Evolutionary conservation across 2,329 filamentous ascomycete species (phyloP).

Genomic region (Trichoderma sp.): DNA sequence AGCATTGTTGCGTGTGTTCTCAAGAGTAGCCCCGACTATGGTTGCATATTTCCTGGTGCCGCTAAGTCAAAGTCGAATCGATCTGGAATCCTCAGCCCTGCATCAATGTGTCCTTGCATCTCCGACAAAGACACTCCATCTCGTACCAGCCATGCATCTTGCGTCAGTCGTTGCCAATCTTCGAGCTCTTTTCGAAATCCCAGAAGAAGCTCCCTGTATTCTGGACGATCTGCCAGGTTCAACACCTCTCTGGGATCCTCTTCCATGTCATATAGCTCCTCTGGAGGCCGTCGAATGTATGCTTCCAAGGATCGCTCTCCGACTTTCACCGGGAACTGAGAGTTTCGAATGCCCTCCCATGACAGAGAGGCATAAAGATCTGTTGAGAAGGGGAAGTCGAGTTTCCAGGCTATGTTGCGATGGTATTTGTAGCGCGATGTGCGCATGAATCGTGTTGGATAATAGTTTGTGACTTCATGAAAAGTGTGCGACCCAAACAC

Average conservation of each 20-base stretch:
- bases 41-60: neutral
- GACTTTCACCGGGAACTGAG: neutral
- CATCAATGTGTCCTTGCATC: slow-evolving; percentile 12
- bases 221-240: neutral
- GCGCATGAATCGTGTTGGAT: slow-evolving; percentile 8
- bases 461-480: slow-evolving; percentile 7
- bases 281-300: slow-evolving; percentile 2
- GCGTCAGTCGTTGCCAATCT: neutral
- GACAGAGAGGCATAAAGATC: slow-evolving; percentile 8
- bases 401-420: slow-evolving; percentile 11
- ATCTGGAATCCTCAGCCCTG: neutral
- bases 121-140: slow-evolving; percentile 7
- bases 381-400: slow-evolving; percentile 5
- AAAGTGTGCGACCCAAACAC: slow-evolving; percentile 8
- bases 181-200: neutral
- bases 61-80: slow-evolving; percentile 6
- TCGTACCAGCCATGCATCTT: slow-evolving; percentile 1
- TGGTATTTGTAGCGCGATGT: slow-evolving; percentile 8
- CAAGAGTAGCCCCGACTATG: neutral
- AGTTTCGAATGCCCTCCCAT: slow-evolving; percentile 6
- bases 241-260: neutral
- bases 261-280: slow-evolving; percentile 6
- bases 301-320: slow-evolving; percentile 5
- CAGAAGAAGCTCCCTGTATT: neutral
- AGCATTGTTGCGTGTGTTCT: too few species aligned